Base-by-base conservation (phyloP, 106 monocot genomes). In the Apostasia shenzhenica region DNA sequence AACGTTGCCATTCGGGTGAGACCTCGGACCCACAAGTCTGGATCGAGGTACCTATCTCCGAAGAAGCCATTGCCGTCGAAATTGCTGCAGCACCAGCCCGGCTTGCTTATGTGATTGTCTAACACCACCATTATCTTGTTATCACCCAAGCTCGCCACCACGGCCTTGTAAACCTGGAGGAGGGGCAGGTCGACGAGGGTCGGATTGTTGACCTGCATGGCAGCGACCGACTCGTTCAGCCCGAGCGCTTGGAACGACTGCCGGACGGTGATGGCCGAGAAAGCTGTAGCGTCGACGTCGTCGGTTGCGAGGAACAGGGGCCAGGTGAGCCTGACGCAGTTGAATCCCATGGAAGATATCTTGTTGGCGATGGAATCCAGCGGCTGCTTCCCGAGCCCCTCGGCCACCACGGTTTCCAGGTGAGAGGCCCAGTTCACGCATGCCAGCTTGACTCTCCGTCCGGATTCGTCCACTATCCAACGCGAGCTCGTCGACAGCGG, bases 51-150 rank as follows among this genome's bases (percentile, higher is more conserved):
- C 65, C 69, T 5, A 57, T 84, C 79, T 12, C 83, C 79, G 45
- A 84, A 84, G 79, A 79, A 84, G 72, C 83, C 83, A 59, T 80
- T 79, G 49, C 79, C 83, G n/a, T 84, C 83, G 8, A 37, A 38
- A 44, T 40, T 59, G 48, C 63, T 75, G 75, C 83, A 84, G 44
- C 83, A 84, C 79, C 83, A 84, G 2, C 79, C 79, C 12, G 83
- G 84, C 64, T 76, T 80, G 80, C 59, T 80, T 49, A 79, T 51
- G 60, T 84, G 83, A 26, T 84, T 84, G 58, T 84, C 84, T 57
- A 84, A 73, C 76, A 84, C 73, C 8, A 80, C 76, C 84, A 84
- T 84, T 42, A 84, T 44, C 2, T 65, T 58, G 73, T 76, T 80
- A 0, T 49, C 39, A 0, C 48, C 80, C 53, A 84, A 38, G 54